Evolutionary conservation across 2,329 filamentous ascomycete genomes (phyloP), one percentile per base, ranked within the genome.

Genomic region (Trichophyton rubrum): DNA sequence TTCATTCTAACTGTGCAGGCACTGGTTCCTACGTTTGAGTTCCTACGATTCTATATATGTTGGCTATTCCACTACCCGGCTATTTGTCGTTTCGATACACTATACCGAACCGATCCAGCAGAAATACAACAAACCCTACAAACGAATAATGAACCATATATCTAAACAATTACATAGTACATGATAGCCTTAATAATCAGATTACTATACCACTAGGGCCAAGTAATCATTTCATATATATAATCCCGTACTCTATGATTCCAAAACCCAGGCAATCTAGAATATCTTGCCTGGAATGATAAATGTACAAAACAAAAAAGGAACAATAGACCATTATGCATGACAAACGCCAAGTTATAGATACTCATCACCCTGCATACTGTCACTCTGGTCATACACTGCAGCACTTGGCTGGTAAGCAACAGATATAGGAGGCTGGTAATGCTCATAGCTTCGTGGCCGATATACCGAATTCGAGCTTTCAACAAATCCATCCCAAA

Each of bases 401-500:
- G 45, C 49, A 60, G 57, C 24, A 53, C n/a, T 56, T 17, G 35
- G 58, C 35, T 53, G 33, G 24, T 41, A 51, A 2, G 30, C n/a
- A 15, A 35, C n/a, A 27, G 58, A 56, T 7, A 51, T 15, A 22
- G 41, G 24, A 17, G 27, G 49, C 27, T 49, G 33, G 20, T 57
- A 57, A 20, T 38, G 33, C 11, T 13, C 33, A 13, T 41, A 33
- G 40, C 9, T 33, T n/a, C 13, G 17, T 3, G 40, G 51, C 27
- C n/a, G 17, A 9, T 41, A 53, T 53, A 53, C 6, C 8, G 17
- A 57, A 57, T 51, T 30, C 43, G 1, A 64, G 62, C 0, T 66
- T 56, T 77, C 73, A 9, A 76, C 72, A 60, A 72, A 77, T 2
- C 75, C 74, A 68, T 77, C 74, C 67, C 69, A 74, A 38, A 76